phyloP scores from a whole-genome alignment of 2,329 filamentous ascomycete genomes.

The Sclerotinia spermophila region DNA sequence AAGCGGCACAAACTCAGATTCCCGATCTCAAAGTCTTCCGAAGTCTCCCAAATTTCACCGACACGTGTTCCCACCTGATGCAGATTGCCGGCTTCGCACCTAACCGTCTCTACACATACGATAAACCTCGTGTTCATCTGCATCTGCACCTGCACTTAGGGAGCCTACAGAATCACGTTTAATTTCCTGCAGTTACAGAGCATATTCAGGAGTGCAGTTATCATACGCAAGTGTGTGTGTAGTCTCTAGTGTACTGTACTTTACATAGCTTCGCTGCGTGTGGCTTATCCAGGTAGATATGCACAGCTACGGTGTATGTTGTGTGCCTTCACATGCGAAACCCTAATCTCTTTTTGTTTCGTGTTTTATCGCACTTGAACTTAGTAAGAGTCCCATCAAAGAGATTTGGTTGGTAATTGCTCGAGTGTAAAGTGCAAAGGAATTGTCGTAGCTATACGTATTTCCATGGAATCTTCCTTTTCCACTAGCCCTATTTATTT shows the following conservation, averaged over 20 bases:
- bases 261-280: neutral
- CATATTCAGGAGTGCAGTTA: neutral
- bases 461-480: neutral
- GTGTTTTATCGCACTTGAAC: slow-evolving; percentile 6
- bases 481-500: neutral
- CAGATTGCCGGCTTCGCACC: slow-evolving; percentile 15
- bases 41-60: slow-evolving; percentile 10
- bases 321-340: slow-evolving; percentile 6
- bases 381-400: neutral
- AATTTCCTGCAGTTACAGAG: slow-evolving; percentile 15
- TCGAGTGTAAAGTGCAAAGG: neutral
- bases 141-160: slow-evolving; percentile 6
- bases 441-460: neutral
- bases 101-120: slow-evolving; percentile 15
- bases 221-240: neutral
- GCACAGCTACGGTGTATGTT: neutral
- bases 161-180: slow-evolving; percentile 17
- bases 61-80: slow-evolving; percentile 17
- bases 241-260: neutral
- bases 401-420: neutral
- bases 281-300: slow-evolving; percentile 10
- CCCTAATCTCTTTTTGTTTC: slow-evolving; percentile 4
- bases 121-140: slow-evolving; percentile 17
- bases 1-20: slow-evolving; percentile 9
- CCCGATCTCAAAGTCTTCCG: slow-evolving; percentile 4